Conservation (phyloP, 2,329 filamentous ascomycete species). For the Pseudocercospora fijiensis region DNA sequence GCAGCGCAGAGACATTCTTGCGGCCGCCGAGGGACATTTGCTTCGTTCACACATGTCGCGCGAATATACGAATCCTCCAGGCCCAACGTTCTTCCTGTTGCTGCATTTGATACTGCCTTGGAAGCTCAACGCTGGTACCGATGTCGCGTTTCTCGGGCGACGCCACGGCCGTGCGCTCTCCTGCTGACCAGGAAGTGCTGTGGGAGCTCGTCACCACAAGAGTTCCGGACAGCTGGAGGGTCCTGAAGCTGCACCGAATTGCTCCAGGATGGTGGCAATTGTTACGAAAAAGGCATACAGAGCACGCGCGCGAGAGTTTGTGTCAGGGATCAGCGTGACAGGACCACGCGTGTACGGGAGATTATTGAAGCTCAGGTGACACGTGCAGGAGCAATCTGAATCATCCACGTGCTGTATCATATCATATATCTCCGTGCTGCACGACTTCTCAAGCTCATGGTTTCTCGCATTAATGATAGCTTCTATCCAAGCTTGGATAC, state of each 20-base stretch:
- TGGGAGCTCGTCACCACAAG: not conserved
- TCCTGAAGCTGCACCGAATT: not conserved
- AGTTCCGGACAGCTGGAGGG: not conserved
- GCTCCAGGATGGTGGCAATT: not conserved
- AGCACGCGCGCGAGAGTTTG: not conserved
- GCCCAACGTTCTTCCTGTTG: not conserved
- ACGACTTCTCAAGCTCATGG: not conserved
- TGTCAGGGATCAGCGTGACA: slow-evolving; percentile 2
- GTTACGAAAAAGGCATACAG: not conserved
- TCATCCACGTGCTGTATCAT: not conserved
- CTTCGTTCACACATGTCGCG: not conserved
- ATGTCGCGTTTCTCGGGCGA: not conserved
- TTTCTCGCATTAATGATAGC: slow-evolving; percentile 1
- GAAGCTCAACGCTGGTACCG: not conserved
- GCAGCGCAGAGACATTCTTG: not conserved
- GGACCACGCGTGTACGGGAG: not conserved
- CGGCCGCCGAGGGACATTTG: not conserved
- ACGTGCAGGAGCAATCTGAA: not conserved
- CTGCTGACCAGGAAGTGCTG: not conserved
- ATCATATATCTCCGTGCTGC: not conserved
- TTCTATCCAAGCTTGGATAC: not conserved
- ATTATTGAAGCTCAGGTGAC: not conserved
- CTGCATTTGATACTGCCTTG: not conserved
- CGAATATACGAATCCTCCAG: not conserved
- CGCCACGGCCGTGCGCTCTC: not conserved